Conservation (phyloP, 2,329 filamentous ascomycete species). For the Fusarium dlaminii region DNA sequence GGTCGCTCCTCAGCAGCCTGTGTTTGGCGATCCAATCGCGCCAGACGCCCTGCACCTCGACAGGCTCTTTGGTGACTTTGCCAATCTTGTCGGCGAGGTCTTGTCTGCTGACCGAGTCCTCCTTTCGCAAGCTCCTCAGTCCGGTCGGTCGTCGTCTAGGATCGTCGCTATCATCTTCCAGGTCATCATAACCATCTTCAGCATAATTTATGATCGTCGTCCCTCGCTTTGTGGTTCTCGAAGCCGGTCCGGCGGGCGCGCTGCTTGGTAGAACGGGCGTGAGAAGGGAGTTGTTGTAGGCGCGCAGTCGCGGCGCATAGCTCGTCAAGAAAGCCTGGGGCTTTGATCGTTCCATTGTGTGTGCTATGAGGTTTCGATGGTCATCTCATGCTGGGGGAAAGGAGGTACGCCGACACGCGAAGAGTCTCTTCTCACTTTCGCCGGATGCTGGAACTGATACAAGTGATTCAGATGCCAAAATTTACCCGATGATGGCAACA, state of each 20-base stretch:
- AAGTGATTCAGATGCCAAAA: not conserved
- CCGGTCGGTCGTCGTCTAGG: constrained; percentile 82
- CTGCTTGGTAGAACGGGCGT: constrained; percentile 82
- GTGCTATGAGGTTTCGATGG: constrained; percentile 31
- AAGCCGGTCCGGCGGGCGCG: constrained; percentile 69
- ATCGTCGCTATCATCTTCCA: constrained; percentile 78
- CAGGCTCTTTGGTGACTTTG: constrained; percentile 81
- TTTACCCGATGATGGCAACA: constrained; percentile 9
- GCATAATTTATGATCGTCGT: constrained; percentile 98
- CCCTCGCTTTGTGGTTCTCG: constrained; percentile 94
- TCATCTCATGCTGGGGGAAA: constrained; percentile 46
- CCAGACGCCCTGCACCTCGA: constrained; percentile 90
- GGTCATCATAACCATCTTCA: constrained; percentile 91
- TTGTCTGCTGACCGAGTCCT: constrained; percentile 71
- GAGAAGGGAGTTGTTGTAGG: constrained; percentile 91
- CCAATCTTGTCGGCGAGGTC: constrained; percentile 80
- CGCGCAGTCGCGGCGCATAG: constrained; percentile 89
- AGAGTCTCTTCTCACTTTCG: constrained; percentile 21
- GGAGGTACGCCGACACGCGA: constrained; percentile 38
- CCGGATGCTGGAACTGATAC: not conserved
- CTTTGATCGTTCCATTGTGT: constrained; percentile 61
- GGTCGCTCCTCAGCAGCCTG: constrained; percentile 62
- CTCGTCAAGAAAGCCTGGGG: constrained; percentile 91
- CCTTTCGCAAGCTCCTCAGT: constrained; percentile 81
- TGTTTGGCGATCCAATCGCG: constrained; percentile 93